These are phyloP conservation scores for Colletotrichum sp. DNA, from an alignment of 2,329 filamentous ascomycete genomes.

Conservation along the genomic window DNA sequence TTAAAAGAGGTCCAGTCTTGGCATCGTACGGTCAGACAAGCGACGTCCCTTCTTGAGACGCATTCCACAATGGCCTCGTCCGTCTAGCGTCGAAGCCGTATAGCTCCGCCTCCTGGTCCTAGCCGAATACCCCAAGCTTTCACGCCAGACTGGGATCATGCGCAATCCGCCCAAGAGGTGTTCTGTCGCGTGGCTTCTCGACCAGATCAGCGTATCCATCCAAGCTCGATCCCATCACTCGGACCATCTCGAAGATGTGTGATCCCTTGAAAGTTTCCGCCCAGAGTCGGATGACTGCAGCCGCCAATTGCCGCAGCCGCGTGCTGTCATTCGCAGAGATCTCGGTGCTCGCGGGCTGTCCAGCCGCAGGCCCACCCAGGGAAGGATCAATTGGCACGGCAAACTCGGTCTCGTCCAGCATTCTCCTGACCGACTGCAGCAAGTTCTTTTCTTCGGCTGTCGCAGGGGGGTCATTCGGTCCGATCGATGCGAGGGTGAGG, in stretches of 20 bases:
- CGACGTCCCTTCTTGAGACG: not conserved
- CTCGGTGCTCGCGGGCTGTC: constrained; percentile 44
- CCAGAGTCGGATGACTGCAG: constrained; percentile 65
- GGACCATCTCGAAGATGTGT: constrained; percentile 66
- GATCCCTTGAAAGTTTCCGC: constrained; percentile 66
- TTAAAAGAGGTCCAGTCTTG: not conserved
- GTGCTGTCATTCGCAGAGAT: constrained; percentile 51
- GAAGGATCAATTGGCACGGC: constrained; percentile 65
- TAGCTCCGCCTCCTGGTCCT: not conserved
- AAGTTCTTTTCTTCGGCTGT: constrained; percentile 59
- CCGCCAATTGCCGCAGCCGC: constrained; percentile 60
- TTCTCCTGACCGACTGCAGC: constrained; percentile 60
- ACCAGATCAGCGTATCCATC: constrained; percentile 63
- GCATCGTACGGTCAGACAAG: not conserved
- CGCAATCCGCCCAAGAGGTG: constrained; percentile 42
- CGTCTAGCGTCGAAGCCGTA: not conserved
- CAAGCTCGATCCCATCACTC: constrained; percentile 61
- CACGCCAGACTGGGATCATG: constrained; percentile 17
- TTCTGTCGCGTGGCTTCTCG: constrained; percentile 58
- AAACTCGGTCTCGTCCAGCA: constrained; percentile 68
- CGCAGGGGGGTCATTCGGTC: constrained; percentile 53
- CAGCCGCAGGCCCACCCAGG: constrained; percentile 45
- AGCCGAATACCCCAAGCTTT: not conserved
- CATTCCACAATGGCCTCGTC: not conserved
- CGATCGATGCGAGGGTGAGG: constrained; percentile 58